phyloP scores from a whole-genome alignment of 1,284 basidiomycete genomes.

The Cryptococcus amylolentus region DNA sequence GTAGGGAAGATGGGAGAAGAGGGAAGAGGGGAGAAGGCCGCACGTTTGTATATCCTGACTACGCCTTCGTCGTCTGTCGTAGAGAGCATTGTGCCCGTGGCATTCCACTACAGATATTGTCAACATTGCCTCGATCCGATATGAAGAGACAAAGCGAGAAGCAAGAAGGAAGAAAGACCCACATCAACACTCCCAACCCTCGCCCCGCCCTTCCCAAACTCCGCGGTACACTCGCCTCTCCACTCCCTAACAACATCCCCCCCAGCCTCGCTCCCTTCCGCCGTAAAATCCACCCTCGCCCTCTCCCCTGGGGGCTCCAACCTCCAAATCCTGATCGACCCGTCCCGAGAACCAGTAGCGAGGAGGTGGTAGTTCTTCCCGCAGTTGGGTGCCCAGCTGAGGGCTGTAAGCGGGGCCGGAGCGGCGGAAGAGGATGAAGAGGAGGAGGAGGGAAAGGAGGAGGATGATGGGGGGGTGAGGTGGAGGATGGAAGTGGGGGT shows the following conservation, averaged over 20 bases:
- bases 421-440: conserved; percentile 34
- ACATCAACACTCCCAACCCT: conserved; percentile 87
- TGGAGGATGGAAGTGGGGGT: conserved; percentile 43
- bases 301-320: conserved; percentile 52
- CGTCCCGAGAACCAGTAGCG: conserved; percentile 81
- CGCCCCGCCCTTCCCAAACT: conserved; percentile 74
- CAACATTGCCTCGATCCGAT: not conserved
- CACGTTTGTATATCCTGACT: conserved; percentile 79
- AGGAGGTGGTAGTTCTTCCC: conserved; percentile 87
- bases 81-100: conserved; percentile 73
- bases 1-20: too few species aligned
- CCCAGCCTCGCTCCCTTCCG: conserved; percentile 12
- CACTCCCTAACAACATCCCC: conserved; percentile 53
- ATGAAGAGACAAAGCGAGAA: not conserved
- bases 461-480: conserved; percentile 35
- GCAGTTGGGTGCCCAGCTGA: conserved; percentile 87
- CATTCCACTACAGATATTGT: conserved; percentile 40
- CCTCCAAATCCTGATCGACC: conserved; percentile 82
- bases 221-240: conserved; percentile 70
- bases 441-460: conserved; percentile 44
- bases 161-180: conserved; percentile 28
- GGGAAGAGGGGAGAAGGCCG: conserved; percentile 10
- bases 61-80: conserved; percentile 86
- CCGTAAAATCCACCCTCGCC: conserved; percentile 39
- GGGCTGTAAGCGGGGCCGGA: conserved; percentile 60